Conservation (phyloP, 768 basidiomycete species). For the Lepiota venenata region DNA sequence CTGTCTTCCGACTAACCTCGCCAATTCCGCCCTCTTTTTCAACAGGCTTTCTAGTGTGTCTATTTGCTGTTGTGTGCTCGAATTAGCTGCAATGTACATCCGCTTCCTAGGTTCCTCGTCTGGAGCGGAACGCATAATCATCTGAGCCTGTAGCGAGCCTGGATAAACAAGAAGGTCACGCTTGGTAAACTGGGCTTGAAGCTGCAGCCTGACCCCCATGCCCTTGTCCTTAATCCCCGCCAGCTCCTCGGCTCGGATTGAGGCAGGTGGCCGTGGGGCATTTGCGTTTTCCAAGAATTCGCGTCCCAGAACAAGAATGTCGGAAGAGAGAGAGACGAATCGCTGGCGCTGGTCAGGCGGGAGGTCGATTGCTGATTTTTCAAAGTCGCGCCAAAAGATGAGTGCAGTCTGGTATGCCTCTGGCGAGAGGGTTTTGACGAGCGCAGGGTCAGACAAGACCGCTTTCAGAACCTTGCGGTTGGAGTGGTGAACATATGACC, state of each 20-base stretch:
- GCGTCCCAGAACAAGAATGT: constrained; percentile 84
- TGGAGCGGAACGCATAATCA: constrained; percentile 89
- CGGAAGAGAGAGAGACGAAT: constrained; percentile 88
- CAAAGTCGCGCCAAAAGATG: constrained; percentile 96
- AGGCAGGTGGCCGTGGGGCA: constrained; percentile 59
- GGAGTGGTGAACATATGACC: constrained; percentile 14
- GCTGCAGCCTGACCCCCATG: constrained; percentile 68
- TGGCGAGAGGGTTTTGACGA: constrained; percentile 61
- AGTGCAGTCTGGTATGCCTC: constrained; percentile 86
- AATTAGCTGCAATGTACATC: constrained; percentile 80
- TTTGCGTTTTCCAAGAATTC: constrained; percentile 74
- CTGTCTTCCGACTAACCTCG: constrained; percentile 77
- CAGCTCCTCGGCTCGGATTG: constrained; percentile 67
- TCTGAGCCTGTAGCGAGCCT: constrained; percentile 85
- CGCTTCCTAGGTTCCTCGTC: constrained; percentile 77
- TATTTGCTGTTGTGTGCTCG: constrained; percentile 72
- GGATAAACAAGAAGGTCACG: constrained; percentile 80
- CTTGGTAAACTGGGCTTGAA: constrained; percentile 75
- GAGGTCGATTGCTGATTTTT: constrained; percentile 93
- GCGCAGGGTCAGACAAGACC: constrained; percentile 64
- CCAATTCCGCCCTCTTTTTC: constrained; percentile 74
- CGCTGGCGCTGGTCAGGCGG: constrained; percentile 70
- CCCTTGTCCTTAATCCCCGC: constrained; percentile 73
- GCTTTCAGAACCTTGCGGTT: constrained; percentile 58
- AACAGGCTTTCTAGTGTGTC: constrained; percentile 75